phyloP scores from a whole-genome alignment of 345 rosid genomes.

The Conringia planisiliqua region DNA sequence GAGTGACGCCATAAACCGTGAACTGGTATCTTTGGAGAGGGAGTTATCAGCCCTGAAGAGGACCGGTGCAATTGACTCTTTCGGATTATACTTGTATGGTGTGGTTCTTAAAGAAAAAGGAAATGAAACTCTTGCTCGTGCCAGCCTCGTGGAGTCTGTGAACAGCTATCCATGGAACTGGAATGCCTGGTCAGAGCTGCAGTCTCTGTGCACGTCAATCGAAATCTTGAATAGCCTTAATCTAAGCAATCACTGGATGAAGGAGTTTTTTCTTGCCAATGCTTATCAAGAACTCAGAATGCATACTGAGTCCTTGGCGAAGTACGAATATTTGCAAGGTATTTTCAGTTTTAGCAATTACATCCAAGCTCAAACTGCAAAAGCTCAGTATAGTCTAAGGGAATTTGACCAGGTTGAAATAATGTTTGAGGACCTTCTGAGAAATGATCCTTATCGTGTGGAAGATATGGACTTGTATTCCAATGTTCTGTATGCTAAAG shows the following conservation, averaged over 20 bases:
- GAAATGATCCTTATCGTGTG: slow-evolving; percentile 82
- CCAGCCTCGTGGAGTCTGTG: slow-evolving; percentile 81
- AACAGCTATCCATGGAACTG: slow-evolving; percentile 98
- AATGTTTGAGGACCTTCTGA: slow-evolving; percentile 80
- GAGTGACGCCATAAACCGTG: slow-evolving; percentile 70
- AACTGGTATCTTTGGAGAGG: slow-evolving; percentile 74
- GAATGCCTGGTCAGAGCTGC: slow-evolving; percentile 97
- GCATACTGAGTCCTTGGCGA: slow-evolving; percentile 74
- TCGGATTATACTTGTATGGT: slow-evolving; percentile 83
- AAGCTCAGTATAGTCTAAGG: slow-evolving; percentile 83
- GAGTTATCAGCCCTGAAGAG: slow-evolving; percentile 68
- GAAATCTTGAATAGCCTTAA: slow-evolving; percentile 70
- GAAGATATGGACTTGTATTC: slow-evolving; percentile 99
- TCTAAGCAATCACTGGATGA: slow-evolving; percentile 93
- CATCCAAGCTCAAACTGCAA: slow-evolving; percentile 92
- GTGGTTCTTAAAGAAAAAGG: slow-evolving; percentile 91
- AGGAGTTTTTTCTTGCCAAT: slow-evolving; percentile 86
- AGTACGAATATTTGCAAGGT: slow-evolving; percentile 67
- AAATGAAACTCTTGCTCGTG: slow-evolving; percentile 64
- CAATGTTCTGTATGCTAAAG: slow-evolving; percentile 92
- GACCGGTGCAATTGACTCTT: slow-evolving; percentile 73
- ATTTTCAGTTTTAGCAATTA: slow-evolving; percentile 80
- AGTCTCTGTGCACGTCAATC: slow-evolving; percentile 65
- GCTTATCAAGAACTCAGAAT: slow-evolving; percentile 89
- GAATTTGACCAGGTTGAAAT: slow-evolving; percentile 96